Percentiles rank a stretch among this genome's conserved stretches.
Conservation (phyloP, 257 asterid species). For the Craterostigma plantagineum region DNA sequence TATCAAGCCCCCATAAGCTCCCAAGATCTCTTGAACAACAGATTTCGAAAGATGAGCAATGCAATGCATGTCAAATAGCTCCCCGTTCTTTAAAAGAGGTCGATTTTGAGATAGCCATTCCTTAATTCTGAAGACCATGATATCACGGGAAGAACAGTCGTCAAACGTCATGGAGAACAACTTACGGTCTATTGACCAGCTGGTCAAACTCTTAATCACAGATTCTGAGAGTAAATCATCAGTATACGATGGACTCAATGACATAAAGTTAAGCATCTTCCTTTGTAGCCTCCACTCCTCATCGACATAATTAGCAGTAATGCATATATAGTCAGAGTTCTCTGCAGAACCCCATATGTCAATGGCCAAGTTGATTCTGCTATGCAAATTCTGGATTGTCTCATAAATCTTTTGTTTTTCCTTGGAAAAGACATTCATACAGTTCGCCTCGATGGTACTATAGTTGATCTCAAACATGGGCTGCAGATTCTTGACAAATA, state of each 20-base stretch:
- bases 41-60: conserved; percentile 60
- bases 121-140: conserved; percentile 50
- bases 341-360: conserved; percentile 59
- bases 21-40: conserved; percentile 49
- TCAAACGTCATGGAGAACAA: conserved; percentile 81
- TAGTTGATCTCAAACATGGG: conserved; percentile 63
- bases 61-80: conserved; percentile 61
- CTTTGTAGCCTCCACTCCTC: conserved; percentile 78
- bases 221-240: conserved; percentile 66
- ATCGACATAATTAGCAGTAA: conserved; percentile 67
- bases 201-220: conserved; percentile 50
- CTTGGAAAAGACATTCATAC: conserved; percentile 46
- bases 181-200: conserved; percentile 67
- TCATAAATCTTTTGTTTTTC: conserved; percentile 71
- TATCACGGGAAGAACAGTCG: conserved; percentile 41
- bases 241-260: conserved; percentile 48
- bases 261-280: conserved; percentile 62
- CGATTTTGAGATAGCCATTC: conserved; percentile 63
- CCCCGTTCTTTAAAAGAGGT: conserved; percentile 58
- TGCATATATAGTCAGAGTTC: conserved; percentile 32
- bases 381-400: conserved; percentile 40
- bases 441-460: conserved; percentile 55
- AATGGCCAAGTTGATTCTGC: conserved; percentile 59
- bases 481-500: conserved; percentile 80
- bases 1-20: conserved; percentile 33